phyloP scores from a whole-genome alignment of 345 rosid genomes.

The Clausena lansium region DNA sequence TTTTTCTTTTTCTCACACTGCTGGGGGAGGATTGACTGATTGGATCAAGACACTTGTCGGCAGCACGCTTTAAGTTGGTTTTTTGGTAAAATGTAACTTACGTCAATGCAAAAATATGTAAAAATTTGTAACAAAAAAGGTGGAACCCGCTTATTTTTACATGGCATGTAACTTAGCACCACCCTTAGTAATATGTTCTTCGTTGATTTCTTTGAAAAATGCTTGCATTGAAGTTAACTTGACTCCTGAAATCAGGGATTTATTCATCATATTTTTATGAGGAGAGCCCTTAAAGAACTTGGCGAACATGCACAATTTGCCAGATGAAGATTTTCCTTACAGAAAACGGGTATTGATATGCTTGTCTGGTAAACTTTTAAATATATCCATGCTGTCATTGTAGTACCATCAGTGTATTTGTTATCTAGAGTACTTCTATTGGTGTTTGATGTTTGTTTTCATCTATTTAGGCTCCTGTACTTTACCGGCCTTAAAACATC shows the following conservation, averaged over 20 bases:
- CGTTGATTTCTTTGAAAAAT: neutral
- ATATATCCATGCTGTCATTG: neutral
- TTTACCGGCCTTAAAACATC: too few species aligned
- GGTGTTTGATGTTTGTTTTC: neutral
- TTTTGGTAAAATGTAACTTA: too few species aligned
- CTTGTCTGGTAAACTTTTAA: neutral
- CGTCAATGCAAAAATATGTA: too few species aligned
- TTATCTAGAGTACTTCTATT: neutral
- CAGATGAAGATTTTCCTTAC: constrained; percentile 82
- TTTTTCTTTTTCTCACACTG: neutral
- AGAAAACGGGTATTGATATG: constrained; percentile 68
- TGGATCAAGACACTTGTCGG: neutral
- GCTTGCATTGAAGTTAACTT: neutral
- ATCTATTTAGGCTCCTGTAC: too few species aligned
- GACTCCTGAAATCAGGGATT: constrained; percentile 39
- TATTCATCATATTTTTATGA: constrained; percentile 76
- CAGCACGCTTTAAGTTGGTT: neutral
- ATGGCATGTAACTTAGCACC: too few species aligned
- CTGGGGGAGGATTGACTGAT: neutral
- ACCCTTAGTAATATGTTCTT: neutral
- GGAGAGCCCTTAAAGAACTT: constrained; percentile 71
- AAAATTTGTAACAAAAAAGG: too few species aligned
- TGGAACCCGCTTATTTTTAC: too few species aligned
- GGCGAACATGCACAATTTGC: constrained; percentile 73
- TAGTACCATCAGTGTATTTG: neutral